Evolutionary conservation across 352 stramenopile species (phyloP).

Genomic region (Thraustotheca clavata): DNA sequence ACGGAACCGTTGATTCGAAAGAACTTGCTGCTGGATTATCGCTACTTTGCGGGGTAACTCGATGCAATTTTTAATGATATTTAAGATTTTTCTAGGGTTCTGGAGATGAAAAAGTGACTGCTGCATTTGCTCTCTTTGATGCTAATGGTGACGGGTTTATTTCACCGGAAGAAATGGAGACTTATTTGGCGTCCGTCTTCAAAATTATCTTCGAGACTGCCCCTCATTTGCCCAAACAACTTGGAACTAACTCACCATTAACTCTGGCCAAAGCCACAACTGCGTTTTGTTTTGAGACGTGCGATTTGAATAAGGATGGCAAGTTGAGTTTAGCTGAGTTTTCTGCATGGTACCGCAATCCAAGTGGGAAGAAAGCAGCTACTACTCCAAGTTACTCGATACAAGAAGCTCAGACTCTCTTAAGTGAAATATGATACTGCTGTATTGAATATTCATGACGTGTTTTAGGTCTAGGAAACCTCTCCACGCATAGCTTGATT

Average conservation of each 20-base stretch:
- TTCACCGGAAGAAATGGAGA: conserved; percentile 69
- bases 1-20: conserved; percentile 76
- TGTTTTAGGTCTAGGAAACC: neutral
- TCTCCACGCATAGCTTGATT: neutral
- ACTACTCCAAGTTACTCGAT: neutral
- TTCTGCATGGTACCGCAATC: conserved; percentile 14
- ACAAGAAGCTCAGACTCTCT: neutral
- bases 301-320: conserved; percentile 25
- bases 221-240: conserved; percentile 43
- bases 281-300: conserved; percentile 43
- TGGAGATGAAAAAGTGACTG: conserved; percentile 50
- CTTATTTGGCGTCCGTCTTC: conserved; percentile 77
- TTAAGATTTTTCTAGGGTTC: conserved; percentile 7
- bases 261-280: conserved; percentile 18
- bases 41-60: conserved; percentile 78
- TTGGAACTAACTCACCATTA: conserved; percentile 31
- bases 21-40: conserved; percentile 79
- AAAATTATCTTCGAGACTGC: conserved; percentile 82
- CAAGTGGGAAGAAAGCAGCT: neutral
- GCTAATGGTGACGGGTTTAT: conserved; percentile 75
- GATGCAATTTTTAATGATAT: neutral
- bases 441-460: neutral
- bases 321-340: conserved; percentile 29
- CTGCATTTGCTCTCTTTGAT: conserved; percentile 80
- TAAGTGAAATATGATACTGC: neutral